These are phyloP conservation scores for Schrenkiella parvula DNA, from an alignment of 345 rosid genomes.

Conservation along the genomic window DNA sequence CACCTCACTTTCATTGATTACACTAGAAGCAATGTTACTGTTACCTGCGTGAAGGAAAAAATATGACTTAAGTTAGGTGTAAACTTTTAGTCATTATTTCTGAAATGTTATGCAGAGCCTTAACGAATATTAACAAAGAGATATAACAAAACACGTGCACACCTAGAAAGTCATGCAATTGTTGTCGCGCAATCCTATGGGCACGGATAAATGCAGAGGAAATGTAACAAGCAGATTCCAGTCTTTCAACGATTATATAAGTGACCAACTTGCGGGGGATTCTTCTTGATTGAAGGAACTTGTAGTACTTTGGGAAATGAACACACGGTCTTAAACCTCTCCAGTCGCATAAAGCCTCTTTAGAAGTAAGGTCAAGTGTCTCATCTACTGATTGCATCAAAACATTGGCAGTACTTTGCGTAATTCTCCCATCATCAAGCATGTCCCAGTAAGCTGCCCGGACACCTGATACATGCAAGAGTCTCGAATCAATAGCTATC, in stretches of 20 bases:
- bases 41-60: slow-evolving; percentile 41
- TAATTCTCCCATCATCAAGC: slow-evolving; percentile 92
- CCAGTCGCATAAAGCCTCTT: slow-evolving; percentile 78
- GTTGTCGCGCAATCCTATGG: slow-evolving; percentile 67
- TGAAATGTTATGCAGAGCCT: background rate
- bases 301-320: slow-evolving; percentile 65
- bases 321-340: slow-evolving; percentile 61
- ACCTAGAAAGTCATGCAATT: slow-evolving; percentile 85
- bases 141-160: slow-evolving; percentile 1
- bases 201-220: slow-evolving; percentile 97
- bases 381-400: slow-evolving; percentile 91
- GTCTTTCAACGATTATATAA: slow-evolving; percentile 66
- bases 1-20: slow-evolving; percentile 73
- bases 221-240: slow-evolving; percentile 79
- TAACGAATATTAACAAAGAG: background rate
- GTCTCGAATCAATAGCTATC: background rate
- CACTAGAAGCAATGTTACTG: slow-evolving; percentile 52
- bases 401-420: slow-evolving; percentile 54
- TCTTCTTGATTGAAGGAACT: slow-evolving; percentile 53
- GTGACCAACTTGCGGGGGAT: slow-evolving; percentile 61
- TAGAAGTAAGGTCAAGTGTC: slow-evolving; percentile 63
- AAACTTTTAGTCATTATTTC: background rate
- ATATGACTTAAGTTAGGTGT: background rate
- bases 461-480: slow-evolving; percentile 53
- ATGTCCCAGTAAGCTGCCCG: slow-evolving; percentile 94